These are phyloP conservation scores for Aspergillus persii DNA, from an alignment of 2,329 filamentous ascomycete species.

Conservation along the genomic window DNA sequence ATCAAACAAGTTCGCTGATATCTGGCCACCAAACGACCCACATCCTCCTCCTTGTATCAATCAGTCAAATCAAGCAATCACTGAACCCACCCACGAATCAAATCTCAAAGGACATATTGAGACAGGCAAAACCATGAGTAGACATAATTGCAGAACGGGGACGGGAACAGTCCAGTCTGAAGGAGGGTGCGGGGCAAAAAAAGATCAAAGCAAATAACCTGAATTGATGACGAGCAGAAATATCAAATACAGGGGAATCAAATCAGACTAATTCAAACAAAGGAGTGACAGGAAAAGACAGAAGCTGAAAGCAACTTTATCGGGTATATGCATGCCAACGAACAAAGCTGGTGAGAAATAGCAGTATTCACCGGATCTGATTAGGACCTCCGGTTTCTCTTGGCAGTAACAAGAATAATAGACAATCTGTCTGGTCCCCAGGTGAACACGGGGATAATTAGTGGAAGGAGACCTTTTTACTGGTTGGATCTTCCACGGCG, in stretches of 20 bases:
- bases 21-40: background rate
- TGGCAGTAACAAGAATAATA: constrained; percentile 29
- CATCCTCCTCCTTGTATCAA: background rate
- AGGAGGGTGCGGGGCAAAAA: constrained; percentile 22
- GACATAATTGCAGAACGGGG: background rate
- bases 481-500: constrained; percentile 31
- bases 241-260: constrained; percentile 40
- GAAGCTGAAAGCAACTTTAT: constrained; percentile 17
- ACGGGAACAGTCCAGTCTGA: constrained; percentile 14
- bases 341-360: constrained; percentile 4
- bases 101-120: background rate
- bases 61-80: background rate
- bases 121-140: background rate
- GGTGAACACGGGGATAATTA: background rate
- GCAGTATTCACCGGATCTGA: background rate
- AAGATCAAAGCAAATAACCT: constrained; percentile 9
- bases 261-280: constrained; percentile 17
- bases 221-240: constrained; percentile 12
- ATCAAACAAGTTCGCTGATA: background rate
- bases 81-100: background rate
- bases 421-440: background rate
- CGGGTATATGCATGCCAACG: constrained; percentile 29
- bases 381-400: constrained; percentile 3
- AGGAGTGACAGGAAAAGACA: constrained; percentile 18
- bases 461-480: constrained; percentile 17